A percentile compares a stretch with the other conserved stretches of the same genome.
Evolutionary conservation across 768 basidiomycete genomes (phyloP).

Genomic region (Lentinula edodes): DNA sequence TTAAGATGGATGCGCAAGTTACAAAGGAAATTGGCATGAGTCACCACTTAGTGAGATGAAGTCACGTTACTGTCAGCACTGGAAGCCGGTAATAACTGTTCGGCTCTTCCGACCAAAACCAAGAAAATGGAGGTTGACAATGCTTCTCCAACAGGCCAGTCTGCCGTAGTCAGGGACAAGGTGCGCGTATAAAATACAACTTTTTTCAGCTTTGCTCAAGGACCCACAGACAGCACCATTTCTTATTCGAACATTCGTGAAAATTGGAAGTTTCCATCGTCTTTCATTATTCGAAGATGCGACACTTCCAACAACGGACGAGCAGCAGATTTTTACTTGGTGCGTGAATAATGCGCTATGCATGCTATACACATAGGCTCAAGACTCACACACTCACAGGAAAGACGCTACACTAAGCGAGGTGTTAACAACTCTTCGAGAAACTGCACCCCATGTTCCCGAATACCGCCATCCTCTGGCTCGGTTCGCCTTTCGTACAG

Average conservation of each 20-base stretch:
- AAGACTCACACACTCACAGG: conserved; percentile 33
- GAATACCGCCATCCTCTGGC: conserved; percentile 82
- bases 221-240: conserved; percentile 65
- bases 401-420: conserved; percentile 80
- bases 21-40: background rate
- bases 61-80: background rate
- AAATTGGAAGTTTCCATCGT: conserved; percentile 75
- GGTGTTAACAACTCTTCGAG: conserved; percentile 71
- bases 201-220: background rate
- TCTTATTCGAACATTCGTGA: conserved; percentile 76
- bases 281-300: conserved; percentile 74
- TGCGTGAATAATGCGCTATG: conserved; percentile 20
- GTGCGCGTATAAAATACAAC: background rate
- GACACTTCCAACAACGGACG: conserved; percentile 69
- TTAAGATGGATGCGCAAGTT: background rate
- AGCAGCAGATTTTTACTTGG: conserved; percentile 83
- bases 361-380: background rate
- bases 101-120: background rate
- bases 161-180: conserved; percentile 2
- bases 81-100: background rate
- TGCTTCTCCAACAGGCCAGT: conserved; percentile 1
- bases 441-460: conserved; percentile 56
- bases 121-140: background rate
- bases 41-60: background rate
- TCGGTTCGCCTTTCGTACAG: conserved; percentile 73